phyloP scores from a whole-genome alignment of 202 grass and related monocot species.

The Musa balbisiana region DNA sequence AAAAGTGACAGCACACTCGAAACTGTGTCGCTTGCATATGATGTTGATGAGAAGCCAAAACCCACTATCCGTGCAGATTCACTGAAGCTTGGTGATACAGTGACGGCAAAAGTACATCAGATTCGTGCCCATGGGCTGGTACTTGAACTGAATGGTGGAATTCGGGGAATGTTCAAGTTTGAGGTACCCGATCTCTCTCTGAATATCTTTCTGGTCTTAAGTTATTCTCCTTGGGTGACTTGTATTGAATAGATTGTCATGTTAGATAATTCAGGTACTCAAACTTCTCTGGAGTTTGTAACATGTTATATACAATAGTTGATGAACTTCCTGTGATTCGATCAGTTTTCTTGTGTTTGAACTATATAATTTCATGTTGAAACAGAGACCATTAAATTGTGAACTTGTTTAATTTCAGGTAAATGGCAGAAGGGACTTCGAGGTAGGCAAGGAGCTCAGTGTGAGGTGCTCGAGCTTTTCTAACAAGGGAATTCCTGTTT shows the following conservation, averaged over 20 bases:
- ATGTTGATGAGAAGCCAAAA: conserved; percentile 21
- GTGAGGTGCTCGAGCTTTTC: conserved; percentile 63
- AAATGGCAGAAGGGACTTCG: conserved; percentile 44
- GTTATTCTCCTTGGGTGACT: background rate
- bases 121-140: conserved; percentile 78
- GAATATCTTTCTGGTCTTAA: background rate
- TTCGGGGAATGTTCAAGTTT: conserved; percentile 92
- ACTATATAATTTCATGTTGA: background rate
- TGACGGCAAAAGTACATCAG: conserved; percentile 74
- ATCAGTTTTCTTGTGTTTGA: conserved; percentile 1
- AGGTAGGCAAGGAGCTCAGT: conserved; percentile 52
- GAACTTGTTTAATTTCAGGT: conserved; percentile 32
- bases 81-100: conserved; percentile 68
- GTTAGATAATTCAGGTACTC: background rate
- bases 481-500: conserved; percentile 74
- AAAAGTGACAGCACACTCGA: conserved; percentile 6
- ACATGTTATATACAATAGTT: background rate
- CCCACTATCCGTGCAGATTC: conserved; percentile 27
- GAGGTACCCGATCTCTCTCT: conserved; percentile 38
- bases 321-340: background rate
- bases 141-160: conserved; percentile 72
- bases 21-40: conserved; percentile 21
- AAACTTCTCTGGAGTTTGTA: background rate
- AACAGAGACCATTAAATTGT: background rate
- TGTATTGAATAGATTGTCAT: conserved; percentile 2